Evolutionary conservation across 2,329 filamentous ascomycete species (phyloP), one percentile per base, ranked within the genome.

Genomic region (Neofusicoccum sp.): DNA sequence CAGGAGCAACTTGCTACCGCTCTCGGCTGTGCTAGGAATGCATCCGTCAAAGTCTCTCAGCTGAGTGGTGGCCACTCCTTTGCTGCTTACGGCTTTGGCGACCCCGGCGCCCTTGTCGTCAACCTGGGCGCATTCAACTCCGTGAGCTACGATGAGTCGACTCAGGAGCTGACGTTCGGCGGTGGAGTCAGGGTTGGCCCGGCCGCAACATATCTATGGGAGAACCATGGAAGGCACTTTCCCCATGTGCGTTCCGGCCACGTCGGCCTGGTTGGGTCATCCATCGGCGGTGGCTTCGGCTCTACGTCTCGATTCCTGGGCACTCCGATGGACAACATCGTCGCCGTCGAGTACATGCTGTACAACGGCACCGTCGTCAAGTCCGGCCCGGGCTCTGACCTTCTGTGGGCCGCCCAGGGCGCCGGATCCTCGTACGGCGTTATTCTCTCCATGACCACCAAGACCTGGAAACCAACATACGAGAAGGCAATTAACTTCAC

Each of bases 381-480:
- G 11, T 48, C 44, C 4, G 39, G 47, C 4, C 16, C 31, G 12
- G 49, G 49, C 31, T 62, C 59, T 36, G 59, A 62, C n/a, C 29
- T 62, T 4, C 36, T 62, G 2, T 62, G 59, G 59, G 59, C 48
- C 1, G 61, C 65, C 7, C 65, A 68, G 34, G 67, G 67, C 4
- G 67, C 66, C 9, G 67, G 66, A 4, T 67, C 67, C 0, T 67
- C 66, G 1, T 67, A 67, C n/a, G 67, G 67, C 8, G 62, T 67
- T 14, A 41, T 67, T 1, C 29, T 68, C 9, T 67, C 66, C 39
- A 45, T 67, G 9, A 68, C 67, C 0, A 67, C 66, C 3, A 56
- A 56, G 37, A 68, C 66, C 5, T 68, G 66, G 66, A 60, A 66
- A 31, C 67, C 66, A 1, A 61, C 65, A 12, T 64, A 63, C 31